Evolutionary conservation across 805 yeast genomes (phyloP).

Genomic region (Myxozyma kluyveri): DNA sequence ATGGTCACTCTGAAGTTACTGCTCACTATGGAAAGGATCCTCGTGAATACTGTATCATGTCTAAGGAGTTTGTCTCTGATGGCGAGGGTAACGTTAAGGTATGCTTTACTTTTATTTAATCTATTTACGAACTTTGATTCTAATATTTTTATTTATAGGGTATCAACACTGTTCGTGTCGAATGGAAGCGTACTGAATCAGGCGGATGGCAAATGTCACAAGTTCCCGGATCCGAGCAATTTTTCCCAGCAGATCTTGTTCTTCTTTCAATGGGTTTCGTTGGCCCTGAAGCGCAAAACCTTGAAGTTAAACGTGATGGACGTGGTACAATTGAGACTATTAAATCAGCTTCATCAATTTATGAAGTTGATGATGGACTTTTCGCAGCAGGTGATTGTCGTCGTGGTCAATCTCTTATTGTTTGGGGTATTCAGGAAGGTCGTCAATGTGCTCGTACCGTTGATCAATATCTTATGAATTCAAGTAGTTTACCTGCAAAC

Average conservation of each 20-base stretch:
- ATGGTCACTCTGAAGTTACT: constrained; percentile 93
- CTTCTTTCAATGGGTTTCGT: constrained; percentile 95
- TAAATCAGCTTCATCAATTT: constrained; percentile 56
- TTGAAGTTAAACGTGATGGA: constrained; percentile 62
- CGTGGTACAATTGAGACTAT: constrained; percentile 75
- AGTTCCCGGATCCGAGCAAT: constrained; percentile 89
- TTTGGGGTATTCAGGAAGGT: constrained; percentile 99
- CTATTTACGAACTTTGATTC: too few relatives aligned
- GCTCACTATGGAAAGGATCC: constrained; percentile 97
- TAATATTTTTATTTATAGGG: constrained; percentile 54
- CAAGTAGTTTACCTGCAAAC: constrained; percentile 83
- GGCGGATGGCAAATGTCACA: constrained; percentile 99
- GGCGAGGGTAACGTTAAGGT: constrained; percentile 85
- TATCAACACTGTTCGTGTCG: constrained; percentile 93
- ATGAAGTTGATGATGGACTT: constrained; percentile 64
- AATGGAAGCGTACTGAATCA: constrained; percentile 91
- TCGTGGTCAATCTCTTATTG: constrained; percentile 96
- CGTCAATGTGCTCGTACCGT: constrained; percentile 97
- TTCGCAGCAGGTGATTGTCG: constrained; percentile 99
- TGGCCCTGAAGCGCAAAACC: constrained; percentile 87
- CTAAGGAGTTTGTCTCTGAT: constrained; percentile 94
- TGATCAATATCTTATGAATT: constrained; percentile 73
- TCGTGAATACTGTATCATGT: constrained; percentile 90
- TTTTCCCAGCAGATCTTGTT: constrained; percentile 92
- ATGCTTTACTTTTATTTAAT: too few relatives aligned